Evolutionary conservation across 106 monocot genomes (phyloP), one percentile per base, ranked within the genome.

Genomic region (Xerophyta viscosa): DNA sequence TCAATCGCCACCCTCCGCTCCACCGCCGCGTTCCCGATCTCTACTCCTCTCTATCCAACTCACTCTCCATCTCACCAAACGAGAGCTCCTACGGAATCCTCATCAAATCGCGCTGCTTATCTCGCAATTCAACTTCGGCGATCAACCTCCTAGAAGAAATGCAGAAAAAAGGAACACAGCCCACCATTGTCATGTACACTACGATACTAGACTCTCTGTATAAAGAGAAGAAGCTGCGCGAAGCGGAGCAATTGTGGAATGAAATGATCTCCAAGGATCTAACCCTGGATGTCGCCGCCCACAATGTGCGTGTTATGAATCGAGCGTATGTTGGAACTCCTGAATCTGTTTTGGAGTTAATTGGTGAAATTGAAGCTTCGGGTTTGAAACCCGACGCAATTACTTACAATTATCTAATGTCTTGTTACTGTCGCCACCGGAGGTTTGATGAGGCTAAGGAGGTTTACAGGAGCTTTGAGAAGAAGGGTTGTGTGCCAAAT

Each of bases 241-340:
- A 68, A 27, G 84, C 84, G 15, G 84, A 75, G 48, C 50, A 46
- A 31, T 17, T 75, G 23, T 84, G 84, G 84, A 54, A 65, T 43
- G 75, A 75, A 56, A 84, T 79, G 84, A 31, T 37, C 7, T 23
- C n/a, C 33, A 78, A 65, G 9, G 70, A 65, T 1, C 46, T 57
- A 12, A 20, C 23, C 1, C 75, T 50, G 1, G 84, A 79, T 28
- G 37, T 59, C 0, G 53, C 61, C 0, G 78, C 78, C 1, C 78
- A 71, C 41, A 84, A 84, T 39, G 75, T 79, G 9, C 59, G 63
- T 31, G 27, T 64, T 0, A 78, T 68, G 78, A 27, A 79, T 37
- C n/a, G 46, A 22, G 70, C 75, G 0, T 13, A 29, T 5, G 36
- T 41, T 23, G 67, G 71, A 11, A 68, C 54, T 10, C 71, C 75